Evolutionary conservation across 1,139 yeast genomes (phyloP), one percentile per base, ranked within the genome.

Genomic region (Petasospora fabianii): DNA sequence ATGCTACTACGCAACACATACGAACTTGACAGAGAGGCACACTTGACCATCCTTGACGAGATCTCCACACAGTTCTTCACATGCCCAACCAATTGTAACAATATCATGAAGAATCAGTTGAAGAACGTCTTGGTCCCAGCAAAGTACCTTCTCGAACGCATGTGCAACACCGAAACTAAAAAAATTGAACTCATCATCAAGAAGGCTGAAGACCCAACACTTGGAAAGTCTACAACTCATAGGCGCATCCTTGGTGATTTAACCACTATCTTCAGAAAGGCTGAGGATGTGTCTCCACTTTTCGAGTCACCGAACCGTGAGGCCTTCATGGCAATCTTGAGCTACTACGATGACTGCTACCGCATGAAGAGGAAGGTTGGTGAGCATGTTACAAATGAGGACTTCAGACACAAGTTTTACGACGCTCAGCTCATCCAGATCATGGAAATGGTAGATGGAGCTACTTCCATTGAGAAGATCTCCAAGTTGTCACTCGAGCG

Each of bases 351-450:
- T 51, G 79, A 80, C 13, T 73, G 73, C 33, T 74, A 75, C 68
- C 65, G 71, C 17, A 59, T 81, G 27, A 64, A 59, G 38, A 68
- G 87, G 43, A 80, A 80, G 49, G 68, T 67, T 34, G 92, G 88
- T 13, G 83, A 78, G 7, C 92, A 84, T 61, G 84, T 82, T 16
- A 74, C 75, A 40, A 65, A 65, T 36, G 87, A 82, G 52, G 62
- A 67, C 29, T 62, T 65, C 31, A 72, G 71, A 43, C 79, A 68
- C 53, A 65, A 65, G n/a, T 60, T 69, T 6, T 80, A 75, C 51
- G 37, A 30, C 14, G 70, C 69, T 41, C 69, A 68, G 40, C 72
- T 78, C 0, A 61, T 71, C 2, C 71, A 75, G 4, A 54, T 78
- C 10, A 65, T 76, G 35, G 66, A 64, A 14, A 63, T 79, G 6